Evolutionary conservation across 2,329 filamentous ascomycete genomes (phyloP).

Genomic region (Chaetomiaceae sp.): DNA sequence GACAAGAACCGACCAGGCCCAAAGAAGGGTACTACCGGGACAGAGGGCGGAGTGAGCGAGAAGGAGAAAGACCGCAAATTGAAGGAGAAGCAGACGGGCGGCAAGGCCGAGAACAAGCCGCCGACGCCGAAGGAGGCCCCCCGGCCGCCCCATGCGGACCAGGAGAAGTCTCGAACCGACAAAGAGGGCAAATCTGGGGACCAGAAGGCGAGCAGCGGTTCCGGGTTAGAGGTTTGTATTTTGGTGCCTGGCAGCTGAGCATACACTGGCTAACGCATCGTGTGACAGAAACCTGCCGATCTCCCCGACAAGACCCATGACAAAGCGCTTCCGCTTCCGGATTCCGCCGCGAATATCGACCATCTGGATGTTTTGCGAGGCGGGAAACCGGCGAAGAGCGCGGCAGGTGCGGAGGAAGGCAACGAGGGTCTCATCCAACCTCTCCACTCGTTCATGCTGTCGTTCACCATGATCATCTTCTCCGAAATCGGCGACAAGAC

Average conservation of each 20-base stretch:
- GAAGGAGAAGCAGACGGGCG: conserved; percentile 59
- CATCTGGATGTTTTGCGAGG: conserved; percentile 49
- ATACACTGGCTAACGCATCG: conserved; percentile 7
- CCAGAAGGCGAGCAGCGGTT: conserved; percentile 34
- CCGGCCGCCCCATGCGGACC: conserved; percentile 73
- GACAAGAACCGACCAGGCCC: conserved; percentile 70
- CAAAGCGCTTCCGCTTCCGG: conserved; percentile 62
- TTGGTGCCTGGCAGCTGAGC: background rate
- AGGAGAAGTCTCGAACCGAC: conserved; percentile 54
- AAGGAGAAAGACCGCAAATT: conserved; percentile 72
- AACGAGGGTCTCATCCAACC: conserved; percentile 63
- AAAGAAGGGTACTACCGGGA: conserved; percentile 81
- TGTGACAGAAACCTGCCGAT: conserved; percentile 65
- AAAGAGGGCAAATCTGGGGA: conserved; percentile 35
- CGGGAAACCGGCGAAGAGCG: conserved; percentile 28
- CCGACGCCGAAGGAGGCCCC: conserved; percentile 80
- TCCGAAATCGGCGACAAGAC: conserved; percentile 98
- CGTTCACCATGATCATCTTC: conserved; percentile 94
- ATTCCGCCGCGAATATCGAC: conserved; percentile 58
- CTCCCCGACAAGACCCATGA: conserved; percentile 74
- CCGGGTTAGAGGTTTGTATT: conserved; percentile 52
- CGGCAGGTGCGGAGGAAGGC: conserved; percentile 37
- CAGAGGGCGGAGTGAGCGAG: conserved; percentile 81
- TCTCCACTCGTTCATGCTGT: conserved; percentile 82
- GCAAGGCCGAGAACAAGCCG: conserved; percentile 66